These are phyloP conservation scores for Ajuga chamaepitys DNA, from an alignment of 257 asterid species.

Conservation along the genomic window DNA sequence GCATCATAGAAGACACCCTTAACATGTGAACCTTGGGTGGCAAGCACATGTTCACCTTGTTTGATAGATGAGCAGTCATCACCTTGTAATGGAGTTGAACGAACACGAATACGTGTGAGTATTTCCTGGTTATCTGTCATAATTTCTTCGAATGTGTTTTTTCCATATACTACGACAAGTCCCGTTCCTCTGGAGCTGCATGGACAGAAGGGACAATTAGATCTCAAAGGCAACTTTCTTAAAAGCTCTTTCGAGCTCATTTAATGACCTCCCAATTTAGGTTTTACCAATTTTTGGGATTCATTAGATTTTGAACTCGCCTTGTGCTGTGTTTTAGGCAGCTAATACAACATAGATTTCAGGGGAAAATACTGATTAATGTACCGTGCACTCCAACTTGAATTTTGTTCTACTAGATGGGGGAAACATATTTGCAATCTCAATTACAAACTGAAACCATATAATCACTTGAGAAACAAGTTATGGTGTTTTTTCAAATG, in stretches of 20 bases:
- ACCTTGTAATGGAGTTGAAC: conserved; percentile 51
- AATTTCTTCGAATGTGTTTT: conserved; percentile 18
- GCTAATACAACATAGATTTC: background rate
- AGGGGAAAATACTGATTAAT: background rate
- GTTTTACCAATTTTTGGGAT: background rate
- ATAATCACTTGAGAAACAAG: background rate
- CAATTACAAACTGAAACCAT: too few species aligned
- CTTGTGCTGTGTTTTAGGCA: background rate
- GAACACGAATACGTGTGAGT: conserved; percentile 35
- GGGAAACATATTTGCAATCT: too few species aligned
- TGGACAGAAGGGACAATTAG: background rate
- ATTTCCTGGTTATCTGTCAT: conserved; percentile 36
- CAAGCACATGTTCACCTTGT: conserved; percentile 35
- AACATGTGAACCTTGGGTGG: conserved; percentile 19
- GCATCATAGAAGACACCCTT: conserved; percentile 31
- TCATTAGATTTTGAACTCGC: background rate
- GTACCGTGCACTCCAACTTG: background rate
- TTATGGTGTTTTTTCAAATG: background rate
- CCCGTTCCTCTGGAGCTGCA: conserved; percentile 41
- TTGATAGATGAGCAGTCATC: conserved; percentile 38
- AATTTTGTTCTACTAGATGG: background rate
- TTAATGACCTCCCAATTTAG: background rate
- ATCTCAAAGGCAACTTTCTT: background rate
- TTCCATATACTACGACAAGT: conserved; percentile 29
- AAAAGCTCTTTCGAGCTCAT: background rate